These are phyloP conservation scores for Hanseniaspora clermontiae DNA, from an alignment of 805 yeast genomes.

Conservation along the genomic window DNA sequence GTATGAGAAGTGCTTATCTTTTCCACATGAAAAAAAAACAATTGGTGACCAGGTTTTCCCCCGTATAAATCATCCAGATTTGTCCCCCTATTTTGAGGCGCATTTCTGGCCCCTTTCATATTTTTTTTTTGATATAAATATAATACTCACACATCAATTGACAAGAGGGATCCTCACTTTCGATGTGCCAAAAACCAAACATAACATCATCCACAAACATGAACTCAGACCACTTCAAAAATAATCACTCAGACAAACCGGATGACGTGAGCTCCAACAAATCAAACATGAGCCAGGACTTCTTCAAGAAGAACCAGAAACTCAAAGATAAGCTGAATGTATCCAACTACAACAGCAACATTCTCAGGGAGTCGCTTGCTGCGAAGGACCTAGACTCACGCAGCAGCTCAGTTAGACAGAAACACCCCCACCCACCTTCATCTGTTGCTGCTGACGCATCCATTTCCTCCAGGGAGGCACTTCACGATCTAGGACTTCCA, in stretches of 20 bases:
- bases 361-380: not conserved
- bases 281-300: not conserved
- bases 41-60: no score
- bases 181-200: not conserved
- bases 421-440: not conserved
- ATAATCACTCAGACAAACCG: not conserved
- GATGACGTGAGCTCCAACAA: slow-evolving; percentile 1
- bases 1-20: no score
- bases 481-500: slow-evolving; percentile 9
- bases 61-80: no score
- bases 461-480: not conserved
- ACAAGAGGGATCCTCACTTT: no score
- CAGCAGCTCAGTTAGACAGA: not conserved
- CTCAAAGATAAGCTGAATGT: slow-evolving; percentile 3
- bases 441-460: not conserved
- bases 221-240: not conserved
- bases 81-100: no score
- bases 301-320: not conserved
- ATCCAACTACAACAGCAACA: slow-evolving; percentile 5
- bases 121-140: no score
- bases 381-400: not conserved
- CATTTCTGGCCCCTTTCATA: no score
- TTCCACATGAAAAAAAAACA: no score
- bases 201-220: not conserved
- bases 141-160: no score